Evolutionary conservation across 23 red algal genomes (phyloP), one percentile per base, ranked within the genome.

Genomic region (Gracilariopsis chorda): DNA sequence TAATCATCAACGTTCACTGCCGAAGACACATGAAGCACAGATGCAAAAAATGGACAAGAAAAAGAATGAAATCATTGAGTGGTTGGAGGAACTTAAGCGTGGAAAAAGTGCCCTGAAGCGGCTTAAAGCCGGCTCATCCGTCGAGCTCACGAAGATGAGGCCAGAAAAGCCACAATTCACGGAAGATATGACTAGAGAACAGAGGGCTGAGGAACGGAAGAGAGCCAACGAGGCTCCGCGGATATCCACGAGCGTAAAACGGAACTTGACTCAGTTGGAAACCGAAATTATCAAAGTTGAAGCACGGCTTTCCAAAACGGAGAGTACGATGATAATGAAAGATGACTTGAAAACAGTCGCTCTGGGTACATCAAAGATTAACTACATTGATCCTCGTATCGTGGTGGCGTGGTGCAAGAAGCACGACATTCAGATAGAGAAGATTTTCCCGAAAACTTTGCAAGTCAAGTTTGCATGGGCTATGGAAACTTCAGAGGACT

Each of bases 331-430:
- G 77, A 29, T 35, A 20, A 81, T 94, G 77, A 94, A 99, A 90
- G 93, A 92, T 24, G 97, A 99, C 65, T 52, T 99, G 28, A 96
- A 99, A 80, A 99, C 90, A 24, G 97, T 99, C 3, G 93, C 97
- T 46, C 77, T 99, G n/a, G 90, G 93, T 12, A 99, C 97, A 29
- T 92, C 87, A 32, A 99, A 99, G 69, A 87, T 96, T 43, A 99
- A 99, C 77, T 99, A 99, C 78, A 70, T 96, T 72, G 97, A 99
- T 43, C 97, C 97, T 10, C 94, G 97, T 25, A 99, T 99, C 32
- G 94, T 93, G 2, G 97, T 99, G 25, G 97, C 97, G 17, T 99
- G 97, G 97, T 99, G 97, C 82, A 99, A 99, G 61, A 93, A 87
- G 78, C 69, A 94, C 51, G 89, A 96, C 41, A 90, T 99, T 24